Evolutionary conservation across 495 filamentous ascomycete genomes (phyloP), one percentile per base, ranked within the genome.

Genomic region (Aspergillus nidulans): DNA sequence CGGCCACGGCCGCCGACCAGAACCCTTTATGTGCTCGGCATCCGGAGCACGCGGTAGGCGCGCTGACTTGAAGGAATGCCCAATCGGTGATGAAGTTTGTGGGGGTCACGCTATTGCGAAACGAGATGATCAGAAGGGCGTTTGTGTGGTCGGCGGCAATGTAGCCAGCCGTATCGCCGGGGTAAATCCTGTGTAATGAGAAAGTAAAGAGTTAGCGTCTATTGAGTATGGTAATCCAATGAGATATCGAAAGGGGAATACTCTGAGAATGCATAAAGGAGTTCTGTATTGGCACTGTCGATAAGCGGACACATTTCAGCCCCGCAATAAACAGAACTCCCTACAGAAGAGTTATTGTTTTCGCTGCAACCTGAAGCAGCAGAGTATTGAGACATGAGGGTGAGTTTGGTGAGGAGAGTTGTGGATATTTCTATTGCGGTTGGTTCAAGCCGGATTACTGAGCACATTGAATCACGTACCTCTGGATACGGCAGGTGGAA

Each of bases 41-140:
- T 47, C 58, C 62, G 6, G 47, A n/a, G 19, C 57, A 60, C 8
- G 28, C 24, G 19, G 16, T 19, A 5, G 52, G 42, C 9, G 71
- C 69, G 9, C 56, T 42, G 6, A 43, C 34, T 16, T 49, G 46
- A 20, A 34, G 16, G 53, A 75, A 64, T 46, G 73, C 69, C 57
- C 72, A 63, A 63, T 89, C 75, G 21, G 79, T 67, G 41, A 86
- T 67, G 73, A 74, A 87, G 67, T 88, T 89, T 15, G 71, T 68
- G 25, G 82, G 30, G 34, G 80, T 81, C 18, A 73, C 50, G 19
- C 77, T 76, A 53, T 87, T 87, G 44, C 81, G 76, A 66, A 85
- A 82, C 20, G 80, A 72, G 38, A 87, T 67, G 34, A 88, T 72
- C 42, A 88, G 85, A 23, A 78, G 57, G 18, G 67, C 53, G 52